Conservation (phyloP, 305 asterid genomes). For the Lippia alba region DNA sequence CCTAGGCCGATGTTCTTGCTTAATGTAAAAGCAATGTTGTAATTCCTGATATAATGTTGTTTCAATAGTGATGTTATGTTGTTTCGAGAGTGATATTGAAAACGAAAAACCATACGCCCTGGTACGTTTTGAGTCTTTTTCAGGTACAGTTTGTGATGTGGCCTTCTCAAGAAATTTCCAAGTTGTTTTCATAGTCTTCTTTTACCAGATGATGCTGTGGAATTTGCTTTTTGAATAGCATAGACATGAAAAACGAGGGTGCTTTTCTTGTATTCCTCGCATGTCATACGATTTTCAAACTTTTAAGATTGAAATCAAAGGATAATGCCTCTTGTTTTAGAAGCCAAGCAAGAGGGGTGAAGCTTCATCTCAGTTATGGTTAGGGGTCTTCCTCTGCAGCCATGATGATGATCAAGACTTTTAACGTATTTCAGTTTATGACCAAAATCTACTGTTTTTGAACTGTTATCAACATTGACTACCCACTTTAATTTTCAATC, state of each 20-base stretch:
- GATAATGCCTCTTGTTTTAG: constrained; percentile 5
- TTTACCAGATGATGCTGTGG: constrained; percentile 13
- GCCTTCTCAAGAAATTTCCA: not conserved
- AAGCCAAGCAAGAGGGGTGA: not conserved
- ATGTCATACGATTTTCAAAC: not conserved
- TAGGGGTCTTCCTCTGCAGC: not conserved
- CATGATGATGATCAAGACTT: not conserved
- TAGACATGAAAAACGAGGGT: not conserved
- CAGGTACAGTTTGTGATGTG: not conserved
- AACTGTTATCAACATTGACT: no score
- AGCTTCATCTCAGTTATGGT: not conserved
- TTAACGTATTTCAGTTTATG: no score
- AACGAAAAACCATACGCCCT: not conserved
- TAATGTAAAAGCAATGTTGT: not conserved
- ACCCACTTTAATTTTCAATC: no score
- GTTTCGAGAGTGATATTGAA: not conserved
- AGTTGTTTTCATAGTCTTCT: not conserved
- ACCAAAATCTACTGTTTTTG: no score
- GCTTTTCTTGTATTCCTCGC: not conserved
- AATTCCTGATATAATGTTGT: not conserved
- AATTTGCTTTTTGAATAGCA: not conserved
- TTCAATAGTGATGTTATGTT: not conserved
- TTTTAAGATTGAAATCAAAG: not conserved
- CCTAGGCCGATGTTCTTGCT: not conserved
- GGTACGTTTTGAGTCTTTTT: not conserved